Evolutionary conservation across 805 yeast genomes (phyloP).

Genomic region (Hanseniaspora guilliermondii): DNA sequence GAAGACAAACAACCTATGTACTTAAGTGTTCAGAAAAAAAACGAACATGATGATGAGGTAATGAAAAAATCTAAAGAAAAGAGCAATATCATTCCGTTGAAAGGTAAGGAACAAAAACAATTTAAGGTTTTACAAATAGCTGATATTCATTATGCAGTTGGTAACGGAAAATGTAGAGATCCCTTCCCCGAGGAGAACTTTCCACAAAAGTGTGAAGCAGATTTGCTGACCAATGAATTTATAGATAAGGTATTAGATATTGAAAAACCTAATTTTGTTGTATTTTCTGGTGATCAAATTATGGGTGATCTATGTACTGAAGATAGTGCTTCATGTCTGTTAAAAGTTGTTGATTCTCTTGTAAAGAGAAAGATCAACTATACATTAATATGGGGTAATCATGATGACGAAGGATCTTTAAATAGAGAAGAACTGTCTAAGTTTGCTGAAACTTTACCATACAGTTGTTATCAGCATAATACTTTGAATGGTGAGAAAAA

Average conservation of each 20-base stretch:
- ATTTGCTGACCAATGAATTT: conserved; percentile 53
- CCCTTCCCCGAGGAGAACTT: conserved; percentile 41
- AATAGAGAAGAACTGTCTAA: conserved; percentile 48
- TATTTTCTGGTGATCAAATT: conserved; percentile 83
- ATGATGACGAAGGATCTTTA: conserved; percentile 78
- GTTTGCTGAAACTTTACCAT: conserved; percentile 49
- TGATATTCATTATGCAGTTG: conserved; percentile 82
- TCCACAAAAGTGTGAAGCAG: conserved; percentile 52
- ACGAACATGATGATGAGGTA: not conserved
- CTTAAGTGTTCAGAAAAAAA: conserved; percentile 20
- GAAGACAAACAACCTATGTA: conserved; percentile 17
- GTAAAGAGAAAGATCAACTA: conserved; percentile 61
- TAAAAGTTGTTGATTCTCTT: conserved; percentile 63
- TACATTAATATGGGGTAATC: conserved; percentile 83
- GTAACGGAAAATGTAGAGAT: conserved; percentile 67
- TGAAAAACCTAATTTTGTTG: conserved; percentile 76
- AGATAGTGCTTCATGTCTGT: conserved; percentile 71
- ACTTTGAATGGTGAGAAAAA: conserved; percentile 36
- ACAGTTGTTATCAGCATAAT: conserved; percentile 48
- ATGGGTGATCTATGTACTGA: conserved; percentile 62
- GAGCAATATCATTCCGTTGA: conserved; percentile 24
- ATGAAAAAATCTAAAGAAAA: conserved; percentile 14
- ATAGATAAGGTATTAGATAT: conserved; percentile 49
- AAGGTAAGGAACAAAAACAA: conserved; percentile 33
- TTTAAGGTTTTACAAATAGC: conserved; percentile 82